Base-by-base conservation (phyloP, 2,329 filamentous ascomycete species). In the Fusarium pseudonygamai region DNA sequence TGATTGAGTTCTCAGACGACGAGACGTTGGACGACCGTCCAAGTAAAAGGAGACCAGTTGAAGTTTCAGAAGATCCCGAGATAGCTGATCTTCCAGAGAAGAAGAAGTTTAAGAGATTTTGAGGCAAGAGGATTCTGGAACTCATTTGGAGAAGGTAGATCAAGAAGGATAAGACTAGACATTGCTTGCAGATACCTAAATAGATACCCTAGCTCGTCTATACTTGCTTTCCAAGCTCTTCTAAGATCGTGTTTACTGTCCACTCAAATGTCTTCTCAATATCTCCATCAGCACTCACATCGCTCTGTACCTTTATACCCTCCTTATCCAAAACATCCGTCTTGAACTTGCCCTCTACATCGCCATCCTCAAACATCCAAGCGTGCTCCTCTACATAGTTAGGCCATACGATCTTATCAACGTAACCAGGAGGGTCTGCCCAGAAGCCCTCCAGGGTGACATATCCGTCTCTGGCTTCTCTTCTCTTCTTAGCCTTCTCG, bases 361-460 rank as follows among this genome's bases (percentile, higher is more conserved):
- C 85, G 0, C 89, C 92, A 13, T 84, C 83, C 72, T 91, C 82
- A 79, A 98, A 96, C 80, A 99, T 85, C 87, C 93, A 97, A 28
- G 85, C 85, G 83, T 98, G 95, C 77, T 94, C 90, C 60, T 88
- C 86, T 7, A 93, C 93, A 82, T 98, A 98, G 77, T 97, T 96
- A 7, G 96, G 96, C 96, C 96, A 99, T 9, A 99, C 96, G 61
- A 99, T 89, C 80, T 93, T 89, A 80, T 98, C 95, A 42, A 98
- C 95, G 80, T 98, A 99, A 0, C 94, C 95, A 0, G 94, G 94
- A 0, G 96, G 96, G 81, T 99, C 96, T 64, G 91, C 88, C 96
- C 96, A 99, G 84, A 98, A 99, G 34, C 95, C 96, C 78, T 98
- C 91, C 10, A 93, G 82, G 7, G 93, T 96, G 36, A 94, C 93